Conservation (phyloP, 805 yeast genomes). For the Yamadazyma kitorensis region DNA sequence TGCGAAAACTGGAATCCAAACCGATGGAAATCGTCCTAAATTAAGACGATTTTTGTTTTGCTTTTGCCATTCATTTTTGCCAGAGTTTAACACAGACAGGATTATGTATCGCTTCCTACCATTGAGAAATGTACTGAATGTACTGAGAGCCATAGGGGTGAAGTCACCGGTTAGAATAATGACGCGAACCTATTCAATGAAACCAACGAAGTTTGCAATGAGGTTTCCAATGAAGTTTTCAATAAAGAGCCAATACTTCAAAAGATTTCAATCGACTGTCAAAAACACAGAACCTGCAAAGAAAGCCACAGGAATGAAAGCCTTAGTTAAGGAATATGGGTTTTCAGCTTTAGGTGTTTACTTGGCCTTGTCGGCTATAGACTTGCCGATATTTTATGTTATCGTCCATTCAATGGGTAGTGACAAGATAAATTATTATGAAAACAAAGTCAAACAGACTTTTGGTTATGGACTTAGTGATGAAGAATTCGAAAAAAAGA, state of each 20-base stretch:
- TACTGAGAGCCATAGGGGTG: no score
- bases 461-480: constrained; percentile 61
- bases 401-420: constrained; percentile 86
- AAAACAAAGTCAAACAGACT: constrained; percentile 54
- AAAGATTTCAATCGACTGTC: constrained; percentile 17
- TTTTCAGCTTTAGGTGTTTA: constrained; percentile 89
- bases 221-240: background rate
- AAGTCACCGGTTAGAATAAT: background rate
- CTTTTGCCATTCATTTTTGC: no score
- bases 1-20: no score
- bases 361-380: constrained; percentile 66
- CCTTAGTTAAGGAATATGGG: constrained; percentile 81
- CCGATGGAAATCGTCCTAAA: no score
- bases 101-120: no score
- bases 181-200: no score
- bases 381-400: constrained; percentile 78
- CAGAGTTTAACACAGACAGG: no score
- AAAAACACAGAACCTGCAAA: no score
- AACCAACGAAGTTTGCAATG: background rate
- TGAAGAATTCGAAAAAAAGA: constrained; percentile 37
- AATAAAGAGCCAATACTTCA: no score
- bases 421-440: constrained; percentile 68
- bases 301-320: constrained; percentile 52
- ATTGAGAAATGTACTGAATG: no score
- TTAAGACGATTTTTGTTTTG: no score